A percentile compares a stretch with the other conserved stretches of the same genome.
These are phyloP conservation scores for Saitozyma sp. DNA, from an alignment of 768 basidiomycete species.

Conservation along the genomic window DNA sequence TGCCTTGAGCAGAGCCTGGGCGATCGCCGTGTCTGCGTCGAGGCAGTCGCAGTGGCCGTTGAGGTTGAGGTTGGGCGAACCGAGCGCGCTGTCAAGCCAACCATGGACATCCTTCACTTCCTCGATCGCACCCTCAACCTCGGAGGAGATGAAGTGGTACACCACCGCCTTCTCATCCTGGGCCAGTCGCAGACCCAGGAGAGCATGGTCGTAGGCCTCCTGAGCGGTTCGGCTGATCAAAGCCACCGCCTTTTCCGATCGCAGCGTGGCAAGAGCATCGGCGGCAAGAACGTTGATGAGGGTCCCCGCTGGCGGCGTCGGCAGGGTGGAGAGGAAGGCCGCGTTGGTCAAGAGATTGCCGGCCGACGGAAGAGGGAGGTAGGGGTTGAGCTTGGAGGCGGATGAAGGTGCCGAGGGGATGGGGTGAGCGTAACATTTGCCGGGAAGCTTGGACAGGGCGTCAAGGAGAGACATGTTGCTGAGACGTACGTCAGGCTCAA, in stretches of 20 bases:
- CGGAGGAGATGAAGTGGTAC: conserved; percentile 72
- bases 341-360: conserved; percentile 43
- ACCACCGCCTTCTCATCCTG: conserved; percentile 69
- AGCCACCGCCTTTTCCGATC: conserved; percentile 58
- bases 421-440: conserved; percentile 38
- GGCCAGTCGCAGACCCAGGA: conserved; percentile 80
- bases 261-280: conserved; percentile 21
- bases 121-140: conserved; percentile 54
- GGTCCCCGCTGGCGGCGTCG: conserved; percentile 19
- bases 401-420: conserved; percentile 26
- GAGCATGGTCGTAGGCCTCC: conserved; percentile 83
- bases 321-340: conserved; percentile 36
- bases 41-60: conserved; percentile 35
- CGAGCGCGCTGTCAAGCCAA: conserved; percentile 58
- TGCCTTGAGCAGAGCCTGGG: conserved; percentile 50
- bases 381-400: conserved; percentile 38
- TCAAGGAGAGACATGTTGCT: conserved; percentile 26
- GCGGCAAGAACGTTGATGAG: conserved; percentile 40
- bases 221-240: conserved; percentile 73
- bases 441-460: conserved; percentile 35
- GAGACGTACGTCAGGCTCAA: too few species aligned
- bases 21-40: conserved; percentile 5
- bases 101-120: conserved; percentile 64
- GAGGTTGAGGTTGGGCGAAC: conserved; percentile 21
- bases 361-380: conserved; percentile 34